Evolutionary conservation across 441 rosid species (phyloP).

Genomic region (Erysimum cheiri): DNA sequence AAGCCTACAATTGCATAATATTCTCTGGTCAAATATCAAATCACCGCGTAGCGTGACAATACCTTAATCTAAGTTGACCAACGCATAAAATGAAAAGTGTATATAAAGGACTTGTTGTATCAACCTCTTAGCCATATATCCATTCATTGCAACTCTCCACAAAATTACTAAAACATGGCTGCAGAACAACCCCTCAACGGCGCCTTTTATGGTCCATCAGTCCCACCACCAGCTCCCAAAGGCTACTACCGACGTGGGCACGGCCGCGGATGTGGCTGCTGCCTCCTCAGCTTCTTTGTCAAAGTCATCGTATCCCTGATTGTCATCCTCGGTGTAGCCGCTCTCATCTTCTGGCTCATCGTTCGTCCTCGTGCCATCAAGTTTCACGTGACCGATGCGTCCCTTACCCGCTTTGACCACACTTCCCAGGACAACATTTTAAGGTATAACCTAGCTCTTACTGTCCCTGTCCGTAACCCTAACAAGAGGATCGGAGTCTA

Average conservation of each 20-base stretch:
- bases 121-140: conserved; percentile 18
- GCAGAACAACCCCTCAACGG: conserved; percentile 65
- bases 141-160: conserved; percentile 17
- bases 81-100: conserved; percentile 24
- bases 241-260: conserved; percentile 63
- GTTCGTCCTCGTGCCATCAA: conserved; percentile 72
- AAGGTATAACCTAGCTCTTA: conserved; percentile 58
- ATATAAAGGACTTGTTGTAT: conserved; percentile 31
- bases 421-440: conserved; percentile 48
- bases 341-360: conserved; percentile 70
- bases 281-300: conserved; percentile 53
- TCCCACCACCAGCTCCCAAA: conserved; percentile 55
- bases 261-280: conserved; percentile 59
- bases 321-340: conserved; percentile 54
- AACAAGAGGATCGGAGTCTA: conserved; percentile 72
- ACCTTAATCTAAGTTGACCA: conserved; percentile 30
- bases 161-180: conserved; percentile 45
- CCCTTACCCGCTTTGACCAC: conserved; percentile 59
- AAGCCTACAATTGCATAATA: conserved; percentile 43
- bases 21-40: conserved; percentile 33
- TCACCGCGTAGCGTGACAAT: conserved; percentile 42
- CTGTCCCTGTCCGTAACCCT: conserved; percentile 70
- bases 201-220: conserved; percentile 66
- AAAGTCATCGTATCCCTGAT: conserved; percentile 51
- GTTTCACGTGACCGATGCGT: conserved; percentile 59